Percentiles rank a stretch among this genome's conserved stretches.
phyloP scores from a whole-genome alignment of 2,329 filamentous ascomycete species.

The Atkinsonella texensis region DNA sequence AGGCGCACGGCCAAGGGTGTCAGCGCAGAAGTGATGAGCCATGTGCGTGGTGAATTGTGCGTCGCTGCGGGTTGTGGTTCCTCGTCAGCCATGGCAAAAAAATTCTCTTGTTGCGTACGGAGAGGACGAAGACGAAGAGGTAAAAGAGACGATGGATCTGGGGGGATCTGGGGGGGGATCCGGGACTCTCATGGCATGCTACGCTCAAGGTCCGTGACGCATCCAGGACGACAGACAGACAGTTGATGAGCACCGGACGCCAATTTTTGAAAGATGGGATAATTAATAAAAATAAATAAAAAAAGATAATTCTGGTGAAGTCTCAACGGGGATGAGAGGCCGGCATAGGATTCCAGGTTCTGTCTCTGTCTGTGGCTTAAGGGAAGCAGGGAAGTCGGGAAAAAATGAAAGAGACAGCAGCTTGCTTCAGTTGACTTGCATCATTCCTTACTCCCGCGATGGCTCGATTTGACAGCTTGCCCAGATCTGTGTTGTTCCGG shows the following conservation, averaged over 20 bases:
- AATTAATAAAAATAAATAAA: too few relatives aligned
- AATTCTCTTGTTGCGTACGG: background rate
- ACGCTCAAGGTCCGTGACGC: too few relatives aligned
- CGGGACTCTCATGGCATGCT: too few relatives aligned
- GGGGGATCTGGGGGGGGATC: too few relatives aligned
- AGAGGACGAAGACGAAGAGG: background rate
- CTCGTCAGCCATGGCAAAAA: constrained; percentile 18
- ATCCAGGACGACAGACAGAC: too few relatives aligned
- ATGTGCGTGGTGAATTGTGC: constrained; percentile 69
- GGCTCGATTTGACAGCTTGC: background rate
- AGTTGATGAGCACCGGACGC: too few relatives aligned
- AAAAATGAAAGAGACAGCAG: too few relatives aligned
- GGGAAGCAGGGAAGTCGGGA: too few relatives aligned
- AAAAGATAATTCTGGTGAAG: background rate
- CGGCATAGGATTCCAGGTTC: background rate
- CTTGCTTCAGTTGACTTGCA: background rate
- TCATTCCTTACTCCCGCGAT: background rate
- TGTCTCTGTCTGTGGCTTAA: too few relatives aligned
- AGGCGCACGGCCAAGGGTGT: constrained; percentile 77
- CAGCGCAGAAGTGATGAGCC: constrained; percentile 81
- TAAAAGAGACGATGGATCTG: background rate
- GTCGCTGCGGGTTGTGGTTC: constrained; percentile 35
- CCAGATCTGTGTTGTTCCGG: too few relatives aligned
- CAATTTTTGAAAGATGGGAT: too few relatives aligned
- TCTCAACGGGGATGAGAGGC: background rate